phyloP scores from a whole-genome alignment of 108 stramenopile genomes.

The Licmophora abbreviata region DNA sequence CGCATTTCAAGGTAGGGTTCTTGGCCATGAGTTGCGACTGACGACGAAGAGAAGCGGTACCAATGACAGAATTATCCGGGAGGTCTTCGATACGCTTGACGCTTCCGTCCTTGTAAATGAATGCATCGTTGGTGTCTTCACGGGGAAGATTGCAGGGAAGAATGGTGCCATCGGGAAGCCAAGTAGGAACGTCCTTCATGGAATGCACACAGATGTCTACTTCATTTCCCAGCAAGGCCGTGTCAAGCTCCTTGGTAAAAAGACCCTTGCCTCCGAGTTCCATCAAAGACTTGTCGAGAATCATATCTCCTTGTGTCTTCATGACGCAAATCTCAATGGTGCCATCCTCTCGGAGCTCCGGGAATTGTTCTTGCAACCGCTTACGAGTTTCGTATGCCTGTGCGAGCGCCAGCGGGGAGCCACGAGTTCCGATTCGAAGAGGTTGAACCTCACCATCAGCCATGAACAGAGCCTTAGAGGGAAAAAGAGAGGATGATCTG shows the following conservation, averaged over 20 bases:
- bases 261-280: slow-evolving; percentile 99
- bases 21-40: slow-evolving; percentile 93
- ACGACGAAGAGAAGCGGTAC: slow-evolving; percentile 96
- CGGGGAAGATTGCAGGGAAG: slow-evolving; percentile 96
- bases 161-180: slow-evolving; percentile 95
- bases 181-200: slow-evolving; percentile 99
- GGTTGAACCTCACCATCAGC: slow-evolving; percentile 48
- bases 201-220: slow-evolving; percentile 99
- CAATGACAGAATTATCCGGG: slow-evolving; percentile 91
- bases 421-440: slow-evolving; percentile 95
- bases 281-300: slow-evolving; percentile 97
- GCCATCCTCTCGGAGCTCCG: slow-evolving; percentile 89
- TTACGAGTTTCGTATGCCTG: slow-evolving; percentile 96
- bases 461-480: slow-evolving; percentile 63
- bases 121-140: slow-evolving; percentile 98
- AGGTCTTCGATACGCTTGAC: slow-evolving; percentile 79
- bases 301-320: slow-evolving; percentile 99
- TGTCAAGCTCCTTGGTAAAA: slow-evolving; percentile 99
- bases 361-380: slow-evolving; percentile 84
- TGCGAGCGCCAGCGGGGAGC: slow-evolving; percentile 96
- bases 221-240: slow-evolving; percentile 90
- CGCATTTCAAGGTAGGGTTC: slow-evolving; percentile 94
- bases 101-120: slow-evolving; percentile 64
- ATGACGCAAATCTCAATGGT: slow-evolving; percentile 96
- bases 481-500: slow-evolving; percentile 4